Evolutionary conservation across 306 rosid genomes (phyloP).

Genomic region (Medicago truncatula): DNA sequence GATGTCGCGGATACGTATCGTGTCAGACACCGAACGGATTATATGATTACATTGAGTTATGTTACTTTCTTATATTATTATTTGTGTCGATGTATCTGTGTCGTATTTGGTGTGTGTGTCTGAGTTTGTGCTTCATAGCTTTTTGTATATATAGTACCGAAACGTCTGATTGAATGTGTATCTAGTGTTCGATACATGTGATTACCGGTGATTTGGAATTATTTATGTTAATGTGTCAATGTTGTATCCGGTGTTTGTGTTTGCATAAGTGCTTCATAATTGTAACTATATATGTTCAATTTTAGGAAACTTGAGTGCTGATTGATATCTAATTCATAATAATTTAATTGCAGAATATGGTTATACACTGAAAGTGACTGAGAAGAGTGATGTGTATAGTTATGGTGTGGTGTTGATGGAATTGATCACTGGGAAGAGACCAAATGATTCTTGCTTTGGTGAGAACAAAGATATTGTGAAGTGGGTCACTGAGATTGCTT

Average conservation of each 20-base stretch:
- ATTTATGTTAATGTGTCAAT: neutral
- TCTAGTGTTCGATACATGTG: neutral
- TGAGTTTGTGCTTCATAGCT: too few relatives aligned
- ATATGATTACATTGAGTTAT: too few relatives aligned
- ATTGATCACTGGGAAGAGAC: constrained; percentile 74
- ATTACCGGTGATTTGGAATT: too few relatives aligned
- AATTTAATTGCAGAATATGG: constrained; percentile 57
- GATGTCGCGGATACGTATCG: too few relatives aligned
- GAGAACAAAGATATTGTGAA: constrained; percentile 76
- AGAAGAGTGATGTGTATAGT: constrained; percentile 87
- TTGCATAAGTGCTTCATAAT: neutral
- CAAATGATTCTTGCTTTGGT: constrained; percentile 72
- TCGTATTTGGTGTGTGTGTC: too few relatives aligned
- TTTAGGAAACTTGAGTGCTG: constrained; percentile 29
- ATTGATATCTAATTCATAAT: neutral
- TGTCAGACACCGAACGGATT: too few relatives aligned
- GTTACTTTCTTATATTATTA: too few relatives aligned
- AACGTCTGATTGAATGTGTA: neutral
- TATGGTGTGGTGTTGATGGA: constrained; percentile 85
- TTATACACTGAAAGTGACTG: constrained; percentile 71
- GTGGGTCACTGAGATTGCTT: constrained; percentile 66
- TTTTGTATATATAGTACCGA: neutral
- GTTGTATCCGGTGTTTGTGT: neutral
- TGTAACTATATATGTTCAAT: neutral
- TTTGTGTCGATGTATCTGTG: too few relatives aligned